phyloP scores from a whole-genome alignment of 2,329 filamentous ascomycete species.

The Paraphaeosphaeria sporulosa region DNA sequence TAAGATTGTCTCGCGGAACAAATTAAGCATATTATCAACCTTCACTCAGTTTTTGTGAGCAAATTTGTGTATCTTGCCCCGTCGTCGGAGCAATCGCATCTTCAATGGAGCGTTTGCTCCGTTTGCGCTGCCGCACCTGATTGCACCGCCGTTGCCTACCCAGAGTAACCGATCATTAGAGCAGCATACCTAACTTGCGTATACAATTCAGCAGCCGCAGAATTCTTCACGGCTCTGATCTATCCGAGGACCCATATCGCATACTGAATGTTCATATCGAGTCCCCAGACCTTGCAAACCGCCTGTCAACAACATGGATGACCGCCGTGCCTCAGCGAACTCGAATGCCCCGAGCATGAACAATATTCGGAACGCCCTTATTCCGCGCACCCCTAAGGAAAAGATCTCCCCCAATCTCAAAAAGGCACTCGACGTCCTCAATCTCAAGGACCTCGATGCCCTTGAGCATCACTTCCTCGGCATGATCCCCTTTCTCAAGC shows the following conservation, averaged over 20 bases:
- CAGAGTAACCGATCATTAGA: background rate
- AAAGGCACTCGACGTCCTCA: slow-evolving; percentile 34
- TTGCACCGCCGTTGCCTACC: background rate
- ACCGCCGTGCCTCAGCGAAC: background rate
- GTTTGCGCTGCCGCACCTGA: background rate
- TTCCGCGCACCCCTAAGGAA: slow-evolving; percentile 9
- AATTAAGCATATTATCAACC: background rate
- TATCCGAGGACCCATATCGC: background rate
- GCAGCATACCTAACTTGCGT: background rate
- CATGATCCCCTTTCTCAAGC: slow-evolving; percentile 37
- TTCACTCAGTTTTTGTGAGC: background rate
- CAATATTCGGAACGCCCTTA: background rate
- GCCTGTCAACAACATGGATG: background rate
- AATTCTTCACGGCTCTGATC: background rate
- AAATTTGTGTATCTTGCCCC: background rate
- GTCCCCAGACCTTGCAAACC: background rate
- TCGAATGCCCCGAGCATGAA: background rate
- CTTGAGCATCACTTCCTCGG: slow-evolving; percentile 41
- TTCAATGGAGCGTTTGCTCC: background rate
- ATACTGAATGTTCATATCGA: background rate
- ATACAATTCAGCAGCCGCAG: background rate
- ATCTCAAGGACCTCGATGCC: slow-evolving; percentile 26
- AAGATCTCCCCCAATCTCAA: slow-evolving; percentile 20
- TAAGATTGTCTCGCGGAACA: background rate
- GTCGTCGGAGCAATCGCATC: background rate